Base-by-base conservation (phyloP, 179 eudicot genomes). In the Spinacia oleracea region DNA sequence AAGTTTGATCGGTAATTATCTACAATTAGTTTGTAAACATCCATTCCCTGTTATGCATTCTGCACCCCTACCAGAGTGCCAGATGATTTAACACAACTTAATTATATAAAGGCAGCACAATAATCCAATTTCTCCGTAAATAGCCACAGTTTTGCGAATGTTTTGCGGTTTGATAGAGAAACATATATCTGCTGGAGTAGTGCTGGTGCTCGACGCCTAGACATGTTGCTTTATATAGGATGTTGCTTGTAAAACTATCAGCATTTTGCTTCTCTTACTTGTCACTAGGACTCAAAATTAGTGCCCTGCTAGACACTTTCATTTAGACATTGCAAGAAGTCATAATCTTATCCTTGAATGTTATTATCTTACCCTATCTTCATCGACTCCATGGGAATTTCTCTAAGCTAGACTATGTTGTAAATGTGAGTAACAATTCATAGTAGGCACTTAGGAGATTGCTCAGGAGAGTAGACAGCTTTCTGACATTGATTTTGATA, bases 291-390 rank as follows among this genome's bases (percentile, higher is more conserved):
- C 71, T 32, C 42, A 48, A 60, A 69, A 23, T 29, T 69, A 18
- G 34, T 20, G n/a, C 23, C 48, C 53, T 31, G 45, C 51, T 32
- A 29, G 29, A 21, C 56, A 23, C 4, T 12, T 12, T 31, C 48
- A 42, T 53, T n/a, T n/a, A n/a, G n/a, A n/a, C n/a, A n/a, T n/a
- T n/a, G n/a, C n/a, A 27, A 18, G 20, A 48, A 60, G 50, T 45
- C n/a, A n/a, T 73, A 56, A 73, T 35, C 8, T n/a, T 11, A 46
- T 62, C 21, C 15, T 60, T 70, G 9, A 12, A 18, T 46, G 70
- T 75, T 70, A 76, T 89, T 53, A 85, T 91, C 40, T 82, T 88
- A 62, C 94, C 94, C 18, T 86, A 87, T 74, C 92, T 89, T 73
- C 85, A 88, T 72, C 88, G 87, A 62, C 87, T 89, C 6, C 79